Conservation (phyloP, 768 basidiomycete genomes). For the Pholiota microspora region DNA sequence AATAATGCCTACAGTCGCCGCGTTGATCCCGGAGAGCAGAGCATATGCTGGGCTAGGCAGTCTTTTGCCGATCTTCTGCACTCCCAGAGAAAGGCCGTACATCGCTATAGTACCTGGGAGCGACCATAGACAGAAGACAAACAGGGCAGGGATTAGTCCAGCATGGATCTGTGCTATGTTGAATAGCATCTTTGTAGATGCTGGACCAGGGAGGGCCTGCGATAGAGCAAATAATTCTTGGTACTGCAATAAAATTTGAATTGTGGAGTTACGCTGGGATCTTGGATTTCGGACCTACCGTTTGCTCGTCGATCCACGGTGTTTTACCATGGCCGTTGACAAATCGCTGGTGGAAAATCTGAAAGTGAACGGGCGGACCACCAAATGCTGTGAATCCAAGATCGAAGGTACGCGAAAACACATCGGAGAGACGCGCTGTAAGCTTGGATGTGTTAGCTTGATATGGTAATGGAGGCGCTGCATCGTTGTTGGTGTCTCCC, state of each 20-base stretch:
- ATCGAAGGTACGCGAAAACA: conserved; percentile 32
- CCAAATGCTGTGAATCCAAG: conserved; percentile 48
- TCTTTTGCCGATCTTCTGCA: conserved; percentile 36
- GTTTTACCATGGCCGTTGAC: conserved; percentile 31
- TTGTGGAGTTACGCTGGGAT: background rate
- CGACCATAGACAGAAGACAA: conserved; percentile 42
- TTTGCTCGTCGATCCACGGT: conserved; percentile 42
- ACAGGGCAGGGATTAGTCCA: conserved; percentile 37
- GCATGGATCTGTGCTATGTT: conserved; percentile 41
- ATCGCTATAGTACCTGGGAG: conserved; percentile 49
- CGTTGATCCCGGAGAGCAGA: conserved; percentile 51
- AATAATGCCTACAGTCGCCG: conserved; percentile 52
- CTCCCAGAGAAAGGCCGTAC: conserved; percentile 42
- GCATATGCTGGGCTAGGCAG: conserved; percentile 48
- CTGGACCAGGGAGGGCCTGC: conserved; percentile 49
- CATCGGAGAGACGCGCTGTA: conserved; percentile 25
- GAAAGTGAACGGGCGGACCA: conserved; percentile 48
- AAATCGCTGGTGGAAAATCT: conserved; percentile 40
- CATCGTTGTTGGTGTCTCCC: background rate
- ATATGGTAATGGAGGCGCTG: conserved; percentile 4
- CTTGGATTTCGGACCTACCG: conserved; percentile 25
- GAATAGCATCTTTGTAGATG: conserved; percentile 47
- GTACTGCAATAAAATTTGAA: conserved; percentile 26
- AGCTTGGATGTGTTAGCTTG: conserved; percentile 22
- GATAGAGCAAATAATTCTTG: conserved; percentile 47